Conservation (phyloP, 345 rosid species). For the Mallotus nudiflorus region DNA sequence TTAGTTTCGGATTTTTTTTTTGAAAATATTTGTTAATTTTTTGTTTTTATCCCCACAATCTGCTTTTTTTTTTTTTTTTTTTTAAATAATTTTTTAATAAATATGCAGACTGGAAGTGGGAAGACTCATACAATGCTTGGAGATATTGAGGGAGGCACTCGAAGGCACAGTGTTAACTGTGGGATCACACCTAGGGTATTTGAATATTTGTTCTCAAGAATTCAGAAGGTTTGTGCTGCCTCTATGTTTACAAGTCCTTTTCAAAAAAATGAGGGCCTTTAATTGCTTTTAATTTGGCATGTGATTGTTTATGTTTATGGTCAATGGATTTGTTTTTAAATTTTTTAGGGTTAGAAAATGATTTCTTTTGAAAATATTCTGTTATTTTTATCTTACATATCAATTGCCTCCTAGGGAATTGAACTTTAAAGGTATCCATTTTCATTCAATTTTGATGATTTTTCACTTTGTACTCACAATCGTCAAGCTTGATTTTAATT, state of each 20-base stretch:
- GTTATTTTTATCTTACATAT: neutral
- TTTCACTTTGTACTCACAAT: neutral
- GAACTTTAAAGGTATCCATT: neutral
- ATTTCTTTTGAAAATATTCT: neutral
- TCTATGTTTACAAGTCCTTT: neutral
- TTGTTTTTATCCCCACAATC: neutral
- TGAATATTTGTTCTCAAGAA: constrained; percentile 82
- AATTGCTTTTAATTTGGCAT: neutral
- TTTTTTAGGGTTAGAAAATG: neutral
- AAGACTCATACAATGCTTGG: constrained; percentile 99
- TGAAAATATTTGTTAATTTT: neutral
- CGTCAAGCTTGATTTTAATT: neutral
- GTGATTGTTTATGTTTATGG: neutral
- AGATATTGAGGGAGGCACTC: constrained; percentile 92
- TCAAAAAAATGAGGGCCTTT: neutral
- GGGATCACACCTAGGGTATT: constrained; percentile 99
- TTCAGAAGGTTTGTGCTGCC: constrained; percentile 69
- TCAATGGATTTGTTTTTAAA: neutral
- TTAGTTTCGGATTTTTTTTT: too few relatives aligned
- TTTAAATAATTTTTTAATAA: too few relatives aligned
- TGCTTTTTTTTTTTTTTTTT: neutral
- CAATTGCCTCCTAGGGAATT: neutral
- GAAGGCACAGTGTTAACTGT: constrained; percentile 90
- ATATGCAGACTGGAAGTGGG: constrained; percentile 92
- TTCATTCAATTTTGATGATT: neutral